Base-by-base conservation (phyloP, 208 protist species). In the Trypanosoma theileri region DNA sequence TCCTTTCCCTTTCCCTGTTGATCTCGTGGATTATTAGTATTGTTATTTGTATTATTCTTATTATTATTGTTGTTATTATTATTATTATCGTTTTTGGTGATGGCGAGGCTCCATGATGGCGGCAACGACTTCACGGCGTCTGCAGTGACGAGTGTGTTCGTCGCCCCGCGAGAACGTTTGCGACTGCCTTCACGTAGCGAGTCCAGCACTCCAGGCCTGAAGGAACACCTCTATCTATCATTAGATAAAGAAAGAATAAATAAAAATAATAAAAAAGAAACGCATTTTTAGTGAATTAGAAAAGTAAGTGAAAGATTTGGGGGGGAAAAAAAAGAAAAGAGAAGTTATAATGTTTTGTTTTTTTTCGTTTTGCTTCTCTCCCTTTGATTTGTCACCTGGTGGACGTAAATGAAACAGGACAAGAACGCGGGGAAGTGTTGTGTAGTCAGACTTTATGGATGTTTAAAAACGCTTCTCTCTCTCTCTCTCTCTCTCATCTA, bases 221-320 rank as follows among this genome's bases (percentile, higher is more conserved):
- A n/a, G n/a, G n/a, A n/a, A n/a, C n/a, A n/a, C n/a, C n/a, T n/a
- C n/a, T n/a, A n/a, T n/a, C 13, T 56, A 56, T 56, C 14, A 31
- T 40, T 3, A 31, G 19, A 1, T 7, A 12, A 42, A 53, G 12
- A 22, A 52, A 63, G 51, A 11, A 63, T 51, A 24, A 50, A 63
- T 59, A 59, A 59, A 21, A 59, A 59, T 42, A 59, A 59, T 21
- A 40, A 59, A 17, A 59, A 59, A 9, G 31, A 40, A 45, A 14
- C 12, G 41, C 9, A 12, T 6, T 45, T 45, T 6, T 12, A 45
- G 41, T 14, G 12, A 45, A 45, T 14, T 45, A 45, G 6, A 45
- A 45, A 45, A 45, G 12, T 45, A 45, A 45, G 12, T 45, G 41
- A 45, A 45, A 14, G 12, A 45, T 14, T 45, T n/a, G n/a, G n/a